phyloP scores from a whole-genome alignment of 163 green algal genomes.

The Volvox carteri region DNA sequence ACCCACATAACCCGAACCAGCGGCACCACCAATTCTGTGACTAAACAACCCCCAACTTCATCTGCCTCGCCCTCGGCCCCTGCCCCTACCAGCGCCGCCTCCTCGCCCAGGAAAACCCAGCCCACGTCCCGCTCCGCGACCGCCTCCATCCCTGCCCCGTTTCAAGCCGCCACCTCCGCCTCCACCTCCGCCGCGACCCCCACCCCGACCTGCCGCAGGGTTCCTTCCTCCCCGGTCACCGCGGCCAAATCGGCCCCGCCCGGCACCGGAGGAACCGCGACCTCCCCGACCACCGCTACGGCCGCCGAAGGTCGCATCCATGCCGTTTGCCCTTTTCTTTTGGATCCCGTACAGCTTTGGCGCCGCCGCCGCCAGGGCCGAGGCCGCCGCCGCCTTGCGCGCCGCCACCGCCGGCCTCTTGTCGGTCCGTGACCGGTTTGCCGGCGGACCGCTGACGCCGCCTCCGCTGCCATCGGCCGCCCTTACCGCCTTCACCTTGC shows the following conservation, averaged over 20 bases:
- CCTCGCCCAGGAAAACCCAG: not conserved
- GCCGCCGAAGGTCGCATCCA: not conserved
- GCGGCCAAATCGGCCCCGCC: not conserved
- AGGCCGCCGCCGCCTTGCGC: constrained; percentile 63
- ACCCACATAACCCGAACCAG: no score
- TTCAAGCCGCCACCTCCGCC: not conserved
- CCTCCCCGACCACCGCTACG: not conserved
- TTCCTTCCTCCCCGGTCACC: not conserved
- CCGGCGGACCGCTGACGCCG: not conserved
- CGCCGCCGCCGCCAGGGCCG: not conserved
- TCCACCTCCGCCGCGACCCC: not conserved
- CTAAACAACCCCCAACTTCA: no score
- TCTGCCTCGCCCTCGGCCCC: not conserved
- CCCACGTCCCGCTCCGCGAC: not conserved
- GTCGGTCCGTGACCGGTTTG: constrained; percentile 39
- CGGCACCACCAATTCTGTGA: no score
- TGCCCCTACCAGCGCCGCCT: not conserved
- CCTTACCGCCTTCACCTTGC: constrained; percentile 45
- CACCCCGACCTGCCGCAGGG: no score
- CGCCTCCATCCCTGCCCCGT: not conserved
- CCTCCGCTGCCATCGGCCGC: not conserved
- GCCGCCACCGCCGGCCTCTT: constrained; percentile 80
- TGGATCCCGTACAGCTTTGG: not conserved
- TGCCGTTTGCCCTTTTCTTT: not conserved
- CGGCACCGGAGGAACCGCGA: no score